A percentile compares a stretch with the other conserved stretches of the same genome.
These are phyloP conservation scores for Endocarpon pusillum DNA, from an alignment of 495 filamentous ascomycete species.

Conservation along the genomic window DNA sequence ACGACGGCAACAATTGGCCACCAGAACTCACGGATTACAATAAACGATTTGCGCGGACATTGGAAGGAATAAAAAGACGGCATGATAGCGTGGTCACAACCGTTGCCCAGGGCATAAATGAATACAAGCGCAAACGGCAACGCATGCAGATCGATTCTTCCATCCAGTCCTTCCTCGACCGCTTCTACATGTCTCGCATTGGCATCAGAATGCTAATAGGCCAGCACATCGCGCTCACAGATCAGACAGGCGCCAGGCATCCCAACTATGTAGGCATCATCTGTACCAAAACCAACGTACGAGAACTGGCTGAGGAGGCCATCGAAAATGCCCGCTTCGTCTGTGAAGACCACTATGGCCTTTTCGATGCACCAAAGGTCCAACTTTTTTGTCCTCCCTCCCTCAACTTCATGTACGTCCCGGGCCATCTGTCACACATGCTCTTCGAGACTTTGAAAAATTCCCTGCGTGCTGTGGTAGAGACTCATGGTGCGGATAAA, in stretches of 20 bases:
- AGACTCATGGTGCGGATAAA: slow-evolving; percentile 86
- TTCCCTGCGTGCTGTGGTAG: slow-evolving; percentile 88
- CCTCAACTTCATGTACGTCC: slow-evolving; percentile 97
- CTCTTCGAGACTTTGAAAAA: slow-evolving; percentile 98
- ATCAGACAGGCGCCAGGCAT: slow-evolving; percentile 73
- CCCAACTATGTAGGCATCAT: slow-evolving; percentile 95
- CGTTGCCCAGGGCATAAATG: slow-evolving; percentile 82
- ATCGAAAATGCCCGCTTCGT: slow-evolving; percentile 98
- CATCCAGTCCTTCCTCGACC: slow-evolving; percentile 90
- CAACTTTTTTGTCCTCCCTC: slow-evolving; percentile 88
- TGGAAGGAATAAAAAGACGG: slow-evolving; percentile 84
- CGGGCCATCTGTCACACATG: slow-evolving; percentile 95
- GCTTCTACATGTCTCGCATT: slow-evolving; percentile 99
- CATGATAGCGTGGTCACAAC: slow-evolving; percentile 97
- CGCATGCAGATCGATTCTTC: slow-evolving; percentile 96
- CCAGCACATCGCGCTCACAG: slow-evolving; percentile 91
- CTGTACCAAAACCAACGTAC: slow-evolving; percentile 93
- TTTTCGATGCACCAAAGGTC: slow-evolving; percentile 93
- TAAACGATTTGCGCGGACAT: slow-evolving; percentile 62
- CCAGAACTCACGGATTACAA: slow-evolving; percentile 92
- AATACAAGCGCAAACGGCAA: slow-evolving; percentile 93
- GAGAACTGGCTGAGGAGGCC: slow-evolving; percentile 88
- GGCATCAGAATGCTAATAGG: slow-evolving; percentile 98
- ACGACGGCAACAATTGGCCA: slow-evolving; percentile 80
- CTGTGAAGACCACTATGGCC: slow-evolving; percentile 95